phyloP scores from a whole-genome alignment of 768 basidiomycete genomes.

The Calocera viscosa region DNA sequence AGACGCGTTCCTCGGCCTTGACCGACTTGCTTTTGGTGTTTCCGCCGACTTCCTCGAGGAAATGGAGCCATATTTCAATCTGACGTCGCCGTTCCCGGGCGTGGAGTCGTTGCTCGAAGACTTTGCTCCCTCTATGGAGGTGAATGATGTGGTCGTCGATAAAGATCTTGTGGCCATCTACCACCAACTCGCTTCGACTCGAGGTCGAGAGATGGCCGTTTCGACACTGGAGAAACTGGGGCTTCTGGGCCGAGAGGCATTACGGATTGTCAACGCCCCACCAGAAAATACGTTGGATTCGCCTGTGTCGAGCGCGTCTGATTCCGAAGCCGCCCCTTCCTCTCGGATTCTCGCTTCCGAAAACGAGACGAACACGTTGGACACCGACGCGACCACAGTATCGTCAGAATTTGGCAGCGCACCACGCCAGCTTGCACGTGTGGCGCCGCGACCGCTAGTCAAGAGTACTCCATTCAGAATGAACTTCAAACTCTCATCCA shows the following conservation, averaged over 20 bases:
- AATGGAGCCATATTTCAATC: constrained; percentile 4
- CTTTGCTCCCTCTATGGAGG: neutral
- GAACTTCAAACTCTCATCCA: neutral
- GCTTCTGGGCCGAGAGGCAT: no score
- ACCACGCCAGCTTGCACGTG: constrained; percentile 15
- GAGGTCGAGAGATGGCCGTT: no score
- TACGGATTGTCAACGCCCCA: no score
- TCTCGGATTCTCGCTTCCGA: constrained; percentile 9
- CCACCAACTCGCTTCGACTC: neutral
- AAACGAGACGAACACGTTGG: neutral
- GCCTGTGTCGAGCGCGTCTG: neutral
- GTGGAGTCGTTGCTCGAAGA: constrained; percentile 17
- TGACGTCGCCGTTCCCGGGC: constrained; percentile 13
- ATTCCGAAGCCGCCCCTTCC: constrained; percentile 9
- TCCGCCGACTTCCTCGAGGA: constrained; percentile 7
- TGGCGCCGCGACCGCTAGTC: neutral
- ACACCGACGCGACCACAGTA: constrained; percentile 4
- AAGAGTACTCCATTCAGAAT: neutral
- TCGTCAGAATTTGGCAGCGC: neutral
- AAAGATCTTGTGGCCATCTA: neutral
- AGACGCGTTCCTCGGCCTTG: constrained; percentile 11
- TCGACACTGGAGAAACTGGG: no score
- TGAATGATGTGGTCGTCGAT: neutral
- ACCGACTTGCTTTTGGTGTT: constrained; percentile 3
- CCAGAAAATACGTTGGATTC: no score